A percentile compares a stretch with the other conserved stretches of the same genome.
Evolutionary conservation across 768 basidiomycete species (phyloP).

Genomic region (Lanmaoa pseudosensibilis): DNA sequence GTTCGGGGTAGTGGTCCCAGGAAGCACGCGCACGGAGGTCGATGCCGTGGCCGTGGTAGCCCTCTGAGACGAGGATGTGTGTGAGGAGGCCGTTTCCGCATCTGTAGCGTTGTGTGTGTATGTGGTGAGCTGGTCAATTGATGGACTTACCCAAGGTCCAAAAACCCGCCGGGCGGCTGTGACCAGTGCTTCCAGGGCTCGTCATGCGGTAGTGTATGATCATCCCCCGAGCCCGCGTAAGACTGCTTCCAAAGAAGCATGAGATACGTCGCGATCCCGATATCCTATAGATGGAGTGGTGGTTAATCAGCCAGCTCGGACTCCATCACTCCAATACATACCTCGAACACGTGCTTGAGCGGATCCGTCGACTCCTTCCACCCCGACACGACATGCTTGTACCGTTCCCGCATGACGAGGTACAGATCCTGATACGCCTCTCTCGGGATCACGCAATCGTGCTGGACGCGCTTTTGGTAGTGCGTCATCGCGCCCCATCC

Average conservation of each 20-base stretch:
- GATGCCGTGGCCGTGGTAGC: constrained; percentile 81
- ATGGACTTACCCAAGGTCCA: constrained; percentile 83
- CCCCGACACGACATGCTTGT: constrained; percentile 69
- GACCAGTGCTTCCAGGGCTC: constrained; percentile 73
- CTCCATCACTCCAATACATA: no score
- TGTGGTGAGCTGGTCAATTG: no score
- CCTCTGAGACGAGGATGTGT: constrained; percentile 81
- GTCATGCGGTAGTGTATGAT: neutral
- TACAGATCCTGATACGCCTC: constrained; percentile 91
- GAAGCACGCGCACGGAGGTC: constrained; percentile 85
- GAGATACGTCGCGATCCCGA: constrained; percentile 91
- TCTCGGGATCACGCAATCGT: constrained; percentile 75
- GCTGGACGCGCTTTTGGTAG: constrained; percentile 83
- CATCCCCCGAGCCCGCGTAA: constrained; percentile 34
- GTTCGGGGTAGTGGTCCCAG: constrained; percentile 73
- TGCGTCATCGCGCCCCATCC: constrained; percentile 81
- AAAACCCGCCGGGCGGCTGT: constrained; percentile 79
- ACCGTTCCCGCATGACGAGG: constrained; percentile 78
- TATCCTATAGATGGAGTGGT: constrained; percentile 56
- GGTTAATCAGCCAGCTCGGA: no score
- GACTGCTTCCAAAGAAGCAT: constrained; percentile 88
- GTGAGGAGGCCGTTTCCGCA: constrained; percentile 93
- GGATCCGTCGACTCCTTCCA: constrained; percentile 88
- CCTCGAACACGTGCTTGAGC: constrained; percentile 88
- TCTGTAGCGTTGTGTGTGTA: no score